Conservation (phyloP, 1,284 basidiomycete species). For the Cryptococcus sp. region DNA sequence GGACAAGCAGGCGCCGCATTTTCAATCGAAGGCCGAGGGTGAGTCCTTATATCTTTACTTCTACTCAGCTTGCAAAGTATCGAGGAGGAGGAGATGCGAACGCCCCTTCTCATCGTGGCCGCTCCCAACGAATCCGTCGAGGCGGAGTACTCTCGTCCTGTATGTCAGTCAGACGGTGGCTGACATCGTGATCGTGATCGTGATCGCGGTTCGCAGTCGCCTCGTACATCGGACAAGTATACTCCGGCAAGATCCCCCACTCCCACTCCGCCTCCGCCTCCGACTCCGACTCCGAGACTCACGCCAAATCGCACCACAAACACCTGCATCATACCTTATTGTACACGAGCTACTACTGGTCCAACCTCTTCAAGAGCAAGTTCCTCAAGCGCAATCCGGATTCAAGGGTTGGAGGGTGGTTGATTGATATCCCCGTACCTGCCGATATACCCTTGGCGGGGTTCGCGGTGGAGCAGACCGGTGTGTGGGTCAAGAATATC, state of each 20-base stretch:
- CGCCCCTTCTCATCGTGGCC: no score
- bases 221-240: conserved; percentile 5
- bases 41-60: neutral
- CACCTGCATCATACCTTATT: conserved; percentile 2
- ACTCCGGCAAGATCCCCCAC: neutral
- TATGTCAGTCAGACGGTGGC: no score
- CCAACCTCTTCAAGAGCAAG: conserved; percentile 4
- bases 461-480: conserved; percentile 41
- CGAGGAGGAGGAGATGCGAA: no score
- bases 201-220: neutral
- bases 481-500: conserved; percentile 39
- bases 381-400: neutral
- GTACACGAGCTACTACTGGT: conserved; percentile 8
- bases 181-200: no score
- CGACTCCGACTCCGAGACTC: neutral
- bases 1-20: conserved; percentile 27
- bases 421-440: conserved; percentile 33
- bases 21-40: conserved; percentile 35
- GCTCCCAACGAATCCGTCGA: no score
- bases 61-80: no score
- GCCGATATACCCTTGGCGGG: conserved; percentile 34
- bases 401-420: conserved; percentile 11
- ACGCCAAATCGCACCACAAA: neutral
- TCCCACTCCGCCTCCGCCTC: neutral
- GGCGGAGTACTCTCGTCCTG: no score